Percentiles rank a stretch among this genome's conserved stretches.
Evolutionary conservation across 768 basidiomycete genomes (phyloP).

Genomic region (Phaffia australis): DNA sequence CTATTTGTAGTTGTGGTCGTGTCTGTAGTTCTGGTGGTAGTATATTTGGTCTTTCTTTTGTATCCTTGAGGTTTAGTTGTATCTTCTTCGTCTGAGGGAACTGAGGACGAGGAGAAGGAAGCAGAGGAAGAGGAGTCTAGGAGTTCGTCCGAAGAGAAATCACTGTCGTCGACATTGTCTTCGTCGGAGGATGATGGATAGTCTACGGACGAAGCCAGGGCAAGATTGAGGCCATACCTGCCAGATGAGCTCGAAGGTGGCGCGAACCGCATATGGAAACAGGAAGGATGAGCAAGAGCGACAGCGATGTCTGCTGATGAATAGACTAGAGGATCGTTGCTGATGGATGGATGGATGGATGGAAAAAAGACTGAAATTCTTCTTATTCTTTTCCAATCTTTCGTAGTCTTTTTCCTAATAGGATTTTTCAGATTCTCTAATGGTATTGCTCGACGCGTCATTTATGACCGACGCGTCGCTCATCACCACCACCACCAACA

Average conservation of each 20-base stretch:
- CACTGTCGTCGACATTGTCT: background rate
- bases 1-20: background rate
- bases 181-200: too few species aligned
- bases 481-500: background rate
- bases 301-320: too few species aligned
- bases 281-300: too few species aligned
- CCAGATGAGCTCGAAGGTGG: too few species aligned
- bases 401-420: background rate
- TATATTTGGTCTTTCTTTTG: too few species aligned
- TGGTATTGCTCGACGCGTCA: background rate
- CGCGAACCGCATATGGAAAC: too few species aligned
- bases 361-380: background rate
- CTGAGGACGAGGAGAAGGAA: background rate
- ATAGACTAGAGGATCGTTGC: background rate
- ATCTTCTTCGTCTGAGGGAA: background rate
- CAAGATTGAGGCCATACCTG: too few species aligned
- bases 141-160: background rate
- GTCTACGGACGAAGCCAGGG: too few species aligned
- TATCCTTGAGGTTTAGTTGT: background rate
- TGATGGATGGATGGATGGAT: background rate
- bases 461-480: background rate
- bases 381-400: background rate
- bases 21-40: background rate
- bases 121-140: background rate
- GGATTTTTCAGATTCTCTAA: too few species aligned